Evolutionary conservation across 169 alveolate species (phyloP), one percentile per base, ranked within the genome.

Genomic region (Hepatocystis sp.): DNA sequence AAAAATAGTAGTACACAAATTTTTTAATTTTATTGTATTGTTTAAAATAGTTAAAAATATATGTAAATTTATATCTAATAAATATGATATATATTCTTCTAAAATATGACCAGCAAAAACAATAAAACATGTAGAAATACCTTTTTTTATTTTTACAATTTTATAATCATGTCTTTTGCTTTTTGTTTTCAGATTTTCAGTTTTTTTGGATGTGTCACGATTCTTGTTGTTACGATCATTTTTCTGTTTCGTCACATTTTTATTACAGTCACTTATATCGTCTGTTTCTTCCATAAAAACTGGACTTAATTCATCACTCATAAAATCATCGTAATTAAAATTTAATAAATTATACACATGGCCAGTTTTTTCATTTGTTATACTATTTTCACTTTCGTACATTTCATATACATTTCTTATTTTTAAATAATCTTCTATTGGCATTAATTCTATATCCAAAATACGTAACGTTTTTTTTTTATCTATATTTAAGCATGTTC

Each of bases 41-140:
- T 30, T 76, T 52, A 76, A 76, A 44, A 76, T 28, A 19, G 56
- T 46, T 4, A 58, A 17, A 49, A 76, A 30, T 32, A 11, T 10
- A 19, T 39, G 27, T 58, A 76, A 58, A 76, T 76, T 76, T 3
- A 76, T 36, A 76, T 34, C 52, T 44, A 76, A 42, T 58, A 76
- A 46, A 40, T 30, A 76, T n/a, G 88, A 46, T 42, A 76, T 76
- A 36, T 76, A 76, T 46, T 76, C 88, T 39, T 76, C 88, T 39
- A 76, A 13, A 15, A 76, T 76, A 58, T 76, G 88, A 11, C 88
- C 88, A 27, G 65, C 88, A 34, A 76, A 76, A 17, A 76, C 88
- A 5, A 76, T 58, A 56, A 76, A 76, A 21, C 58, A 76, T 13
- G 40, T 76, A 1, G 13, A 36, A n/a, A n/a, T n/a, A n/a, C n/a